Evolutionary conservation across 148 eudicot genomes (phyloP).

Genomic region (Nepenthes gracilis): DNA sequence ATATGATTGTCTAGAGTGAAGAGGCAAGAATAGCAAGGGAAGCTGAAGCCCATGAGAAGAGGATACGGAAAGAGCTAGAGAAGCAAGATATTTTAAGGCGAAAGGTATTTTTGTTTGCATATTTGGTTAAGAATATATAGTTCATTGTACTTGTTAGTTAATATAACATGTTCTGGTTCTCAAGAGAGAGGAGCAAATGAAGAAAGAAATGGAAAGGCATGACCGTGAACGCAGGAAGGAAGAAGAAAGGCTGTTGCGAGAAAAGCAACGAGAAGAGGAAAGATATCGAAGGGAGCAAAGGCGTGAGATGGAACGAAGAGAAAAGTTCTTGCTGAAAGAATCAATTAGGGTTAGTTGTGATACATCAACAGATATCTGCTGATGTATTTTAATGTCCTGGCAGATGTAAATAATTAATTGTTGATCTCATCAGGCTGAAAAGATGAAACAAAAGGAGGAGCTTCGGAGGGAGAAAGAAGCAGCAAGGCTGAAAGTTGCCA

Average conservation of each 20-base stretch:
- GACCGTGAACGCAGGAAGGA: slow-evolving; percentile 88
- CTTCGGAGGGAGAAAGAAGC: slow-evolving; percentile 80
- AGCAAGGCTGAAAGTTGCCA: slow-evolving; percentile 87
- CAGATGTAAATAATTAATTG: slow-evolving; percentile 1
- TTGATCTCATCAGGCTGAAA: slow-evolving; percentile 51
- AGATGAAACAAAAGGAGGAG: slow-evolving; percentile 76
- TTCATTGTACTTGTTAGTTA: slow-evolving; percentile 3
- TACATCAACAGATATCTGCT: background rate
- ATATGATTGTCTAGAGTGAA: slow-evolving; percentile 38
- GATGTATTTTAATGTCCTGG: slow-evolving; percentile 1
- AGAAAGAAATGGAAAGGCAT: slow-evolving; percentile 89
- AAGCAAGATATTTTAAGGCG: slow-evolving; percentile 82
- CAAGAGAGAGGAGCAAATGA: slow-evolving; percentile 91
- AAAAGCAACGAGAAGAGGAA: slow-evolving; percentile 86
- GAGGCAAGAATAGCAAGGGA: slow-evolving; percentile 83
- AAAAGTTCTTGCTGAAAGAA: slow-evolving; percentile 70
- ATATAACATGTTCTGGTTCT: slow-evolving; percentile 11
- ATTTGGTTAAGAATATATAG: background rate
- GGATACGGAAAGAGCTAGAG: slow-evolving; percentile 81
- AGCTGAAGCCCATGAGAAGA: slow-evolving; percentile 79
- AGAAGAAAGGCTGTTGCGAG: slow-evolving; percentile 86
- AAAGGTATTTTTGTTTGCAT: slow-evolving; percentile 40
- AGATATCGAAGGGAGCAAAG: slow-evolving; percentile 77
- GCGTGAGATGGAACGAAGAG: slow-evolving; percentile 90
- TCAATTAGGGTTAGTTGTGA: slow-evolving; percentile 52